Evolutionary conservation across 441 rosid species (phyloP), one percentile per base, ranked within the genome.

Genomic region (Brassica balearica): DNA sequence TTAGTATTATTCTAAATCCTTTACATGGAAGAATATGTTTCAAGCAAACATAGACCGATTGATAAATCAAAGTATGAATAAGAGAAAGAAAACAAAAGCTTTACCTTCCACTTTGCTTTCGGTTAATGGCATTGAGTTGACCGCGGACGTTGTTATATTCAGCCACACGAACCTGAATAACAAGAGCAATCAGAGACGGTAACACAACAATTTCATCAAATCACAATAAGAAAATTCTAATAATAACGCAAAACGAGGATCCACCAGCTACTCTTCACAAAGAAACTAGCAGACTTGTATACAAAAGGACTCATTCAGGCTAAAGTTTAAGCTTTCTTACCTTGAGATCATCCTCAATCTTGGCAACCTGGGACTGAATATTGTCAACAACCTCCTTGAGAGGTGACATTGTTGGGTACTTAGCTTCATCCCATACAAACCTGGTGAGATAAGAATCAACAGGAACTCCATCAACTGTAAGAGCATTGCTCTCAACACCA

Each of bases 291-390:
- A n/a, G 17, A 15, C 0, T 15, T 15, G 17, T 0, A 73, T 63
- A 63, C 41, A 9, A 68, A 67, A 2, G 2, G 61, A 53, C 19
- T 8, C 61, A 69, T 69, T 55, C 1, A 4, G 41, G 41, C 8
- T 63, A 69, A 62, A 51, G 27, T 7, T 25, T 1, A 55, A 17
- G 65, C 43, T 23, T 3, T 8, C 29, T 19, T 72, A 94, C 99
- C 99, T 96, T 96, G 82, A 96, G 98, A 88, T 96, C 98, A 90
- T 96, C 99, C 83, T 96, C 99, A 76, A 94, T 91, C 88, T 91
- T 96, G 14, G 91, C 87, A 60, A 92, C 97, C 80, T 86, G 97
- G 73, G 86, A 74, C 71, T 92, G 99, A 81, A 96, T 91, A 78
- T 85, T 80, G 74, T 88, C 96, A 34, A 96, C 91, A 81, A 86